A percentile compares a stretch with the other conserved stretches of the same genome.
Conservation (phyloP, 371 early-diverging fungal species). For the Cokeromyces recurvatus region DNA sequence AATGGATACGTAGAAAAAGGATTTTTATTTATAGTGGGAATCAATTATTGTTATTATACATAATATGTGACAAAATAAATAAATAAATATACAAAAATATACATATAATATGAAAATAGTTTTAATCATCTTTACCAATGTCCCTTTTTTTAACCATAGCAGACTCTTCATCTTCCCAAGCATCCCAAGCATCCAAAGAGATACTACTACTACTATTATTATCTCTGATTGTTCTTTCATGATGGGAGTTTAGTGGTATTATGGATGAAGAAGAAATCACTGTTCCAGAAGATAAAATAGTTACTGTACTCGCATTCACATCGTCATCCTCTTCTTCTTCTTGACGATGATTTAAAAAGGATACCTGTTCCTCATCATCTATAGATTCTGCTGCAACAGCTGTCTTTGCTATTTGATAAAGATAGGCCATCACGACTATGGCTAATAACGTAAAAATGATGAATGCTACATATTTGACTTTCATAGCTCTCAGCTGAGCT, state of each 20-base stretch:
- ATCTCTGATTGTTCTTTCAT: background rate
- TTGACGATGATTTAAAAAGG: slow-evolving; percentile 1
- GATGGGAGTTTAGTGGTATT: too few relatives aligned
- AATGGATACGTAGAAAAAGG: too few relatives aligned
- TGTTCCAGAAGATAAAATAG: background rate
- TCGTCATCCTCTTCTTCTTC: background rate
- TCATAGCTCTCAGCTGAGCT: slow-evolving; percentile 23
- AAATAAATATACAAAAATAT: too few relatives aligned
- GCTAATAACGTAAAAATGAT: slow-evolving; percentile 43
- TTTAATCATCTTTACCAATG: too few relatives aligned
- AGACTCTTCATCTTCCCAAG: slow-evolving; percentile 10
- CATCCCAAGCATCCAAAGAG: slow-evolving; percentile 9
- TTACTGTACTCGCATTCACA: background rate
- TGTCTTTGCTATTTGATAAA: slow-evolving; percentile 50
- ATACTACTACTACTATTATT: slow-evolving; percentile 4
- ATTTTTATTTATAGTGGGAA: too few relatives aligned
- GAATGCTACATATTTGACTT: slow-evolving; percentile 30
- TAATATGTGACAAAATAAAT: too few relatives aligned
- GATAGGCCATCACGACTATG: slow-evolving; percentile 53
- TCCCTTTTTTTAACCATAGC: too few relatives aligned
- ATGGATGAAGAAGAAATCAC: too few relatives aligned
- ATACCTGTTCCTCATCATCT: slow-evolving; percentile 8
- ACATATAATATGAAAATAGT: too few relatives aligned
- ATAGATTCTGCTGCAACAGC: slow-evolving; percentile 31
- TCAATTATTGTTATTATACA: too few relatives aligned